Conservation (phyloP, 2,329 filamentous ascomycete species). For the Lasiodiplodia sp. region DNA sequence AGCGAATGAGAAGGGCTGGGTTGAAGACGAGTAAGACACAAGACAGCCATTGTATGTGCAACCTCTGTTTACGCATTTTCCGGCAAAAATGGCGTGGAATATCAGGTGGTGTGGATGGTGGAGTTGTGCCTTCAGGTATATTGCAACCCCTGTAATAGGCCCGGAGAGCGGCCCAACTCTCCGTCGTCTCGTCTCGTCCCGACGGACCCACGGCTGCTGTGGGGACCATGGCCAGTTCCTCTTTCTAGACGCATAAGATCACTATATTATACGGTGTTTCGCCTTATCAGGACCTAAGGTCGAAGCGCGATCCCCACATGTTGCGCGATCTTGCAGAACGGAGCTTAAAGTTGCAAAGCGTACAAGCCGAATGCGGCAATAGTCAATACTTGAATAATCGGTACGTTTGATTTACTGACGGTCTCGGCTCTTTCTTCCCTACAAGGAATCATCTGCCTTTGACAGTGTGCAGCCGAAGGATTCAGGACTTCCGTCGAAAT, state of each 20-base stretch:
- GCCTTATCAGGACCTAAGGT: no score
- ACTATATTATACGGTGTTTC: constrained; percentile 4
- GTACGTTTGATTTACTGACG: neutral
- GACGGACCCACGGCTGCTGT: constrained; percentile 11
- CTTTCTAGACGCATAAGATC: neutral
- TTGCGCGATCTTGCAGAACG: neutral
- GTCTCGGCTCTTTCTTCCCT: neutral
- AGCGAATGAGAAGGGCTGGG: neutral
- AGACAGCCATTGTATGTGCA: neutral
- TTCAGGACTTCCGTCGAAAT: no score
- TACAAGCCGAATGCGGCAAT: neutral
- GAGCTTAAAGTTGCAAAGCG: neutral
- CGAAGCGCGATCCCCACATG: constrained; percentile 3
- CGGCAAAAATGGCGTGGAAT: neutral
- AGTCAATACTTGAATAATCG: neutral
- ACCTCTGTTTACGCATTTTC: neutral
- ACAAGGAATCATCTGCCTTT: neutral
- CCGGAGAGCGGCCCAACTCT: constrained; percentile 25
- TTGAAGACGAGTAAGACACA: neutral
- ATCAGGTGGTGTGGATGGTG: constrained; percentile 7
- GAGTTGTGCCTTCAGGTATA: constrained; percentile 18
- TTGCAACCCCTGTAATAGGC: constrained; percentile 6
- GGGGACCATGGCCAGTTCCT: neutral
- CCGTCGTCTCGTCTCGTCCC: constrained; percentile 17
- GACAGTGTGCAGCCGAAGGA: no score